Conservation (phyloP, 768 basidiomycete genomes). For the Russula virescens region DNA sequence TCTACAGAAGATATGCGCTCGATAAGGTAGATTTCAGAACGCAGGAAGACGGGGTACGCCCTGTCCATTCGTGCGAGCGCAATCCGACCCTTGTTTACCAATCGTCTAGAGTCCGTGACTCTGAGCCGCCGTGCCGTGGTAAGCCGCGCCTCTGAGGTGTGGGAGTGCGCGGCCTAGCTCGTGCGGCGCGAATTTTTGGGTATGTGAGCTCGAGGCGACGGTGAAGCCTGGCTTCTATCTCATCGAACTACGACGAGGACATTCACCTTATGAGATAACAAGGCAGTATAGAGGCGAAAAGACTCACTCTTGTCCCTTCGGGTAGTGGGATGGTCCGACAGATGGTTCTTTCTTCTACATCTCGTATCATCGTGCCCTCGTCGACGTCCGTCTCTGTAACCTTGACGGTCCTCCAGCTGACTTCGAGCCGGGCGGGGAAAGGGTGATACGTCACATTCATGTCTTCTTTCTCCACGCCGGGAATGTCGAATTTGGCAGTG, state of each 20-base stretch:
- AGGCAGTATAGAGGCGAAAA: not conserved
- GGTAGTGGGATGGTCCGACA: slow-evolving; percentile 66
- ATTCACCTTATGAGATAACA: not conserved
- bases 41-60: not conserved
- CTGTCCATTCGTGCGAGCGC: not conserved
- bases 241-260: slow-evolving; percentile 51
- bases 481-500: slow-evolving; percentile 65
- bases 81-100: slow-evolving; percentile 10
- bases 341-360: slow-evolving; percentile 56
- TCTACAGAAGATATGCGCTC: slow-evolving; percentile 5
- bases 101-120: slow-evolving; percentile 13
- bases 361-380: slow-evolving; percentile 52
- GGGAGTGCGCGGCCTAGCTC: slow-evolving; percentile 18
- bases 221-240: slow-evolving; percentile 62
- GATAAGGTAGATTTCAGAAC: slow-evolving; percentile 11
- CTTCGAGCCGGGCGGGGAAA: slow-evolving; percentile 42
- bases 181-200: slow-evolving; percentile 34
- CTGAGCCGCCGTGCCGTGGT: slow-evolving; percentile 13
- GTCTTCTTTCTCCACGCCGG: slow-evolving; percentile 64
- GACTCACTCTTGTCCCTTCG: slow-evolving; percentile 61
- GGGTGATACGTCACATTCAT: slow-evolving; percentile 71
- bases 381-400: slow-evolving; percentile 54
- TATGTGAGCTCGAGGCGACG: slow-evolving; percentile 58
- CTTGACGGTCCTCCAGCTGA: slow-evolving; percentile 61
- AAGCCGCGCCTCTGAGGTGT: slow-evolving; percentile 19